phyloP scores from a whole-genome alignment of 306 rosid genomes.

The Hylodesmum podocarpum region DNA sequence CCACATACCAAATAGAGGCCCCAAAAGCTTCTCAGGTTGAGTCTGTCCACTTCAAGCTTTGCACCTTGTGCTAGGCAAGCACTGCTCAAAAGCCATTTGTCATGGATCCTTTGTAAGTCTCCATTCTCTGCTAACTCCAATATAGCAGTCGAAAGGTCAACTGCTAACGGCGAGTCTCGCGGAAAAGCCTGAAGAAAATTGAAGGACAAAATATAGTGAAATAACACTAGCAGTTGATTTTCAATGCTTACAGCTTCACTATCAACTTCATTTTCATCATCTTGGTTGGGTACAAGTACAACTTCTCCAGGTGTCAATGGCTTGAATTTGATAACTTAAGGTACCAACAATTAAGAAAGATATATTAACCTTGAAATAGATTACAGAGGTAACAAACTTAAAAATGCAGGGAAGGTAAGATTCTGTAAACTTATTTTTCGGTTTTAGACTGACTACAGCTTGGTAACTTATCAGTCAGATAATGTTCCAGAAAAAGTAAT shows the following conservation, averaged over 20 bases:
- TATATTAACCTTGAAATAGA: not conserved
- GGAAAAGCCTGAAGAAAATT: slow-evolving; percentile 70
- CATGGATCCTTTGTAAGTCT: slow-evolving; percentile 91
- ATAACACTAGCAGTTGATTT: not conserved
- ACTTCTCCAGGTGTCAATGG: no score
- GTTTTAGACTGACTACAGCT: not conserved
- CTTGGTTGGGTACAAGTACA: no score
- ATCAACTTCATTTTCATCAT: no score
- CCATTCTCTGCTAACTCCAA: slow-evolving; percentile 81
- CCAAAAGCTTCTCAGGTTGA: slow-evolving; percentile 76
- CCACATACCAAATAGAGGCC: slow-evolving; percentile 80
- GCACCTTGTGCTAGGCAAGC: slow-evolving; percentile 73
- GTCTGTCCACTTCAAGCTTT: slow-evolving; percentile 76
- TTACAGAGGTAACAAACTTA: not conserved
- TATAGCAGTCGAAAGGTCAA: slow-evolving; percentile 85
- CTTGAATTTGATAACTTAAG: not conserved
- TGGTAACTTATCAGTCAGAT: not conserved
- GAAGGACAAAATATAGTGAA: not conserved
- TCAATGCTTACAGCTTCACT: no score
- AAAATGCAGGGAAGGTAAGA: not conserved
- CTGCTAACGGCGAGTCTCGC: slow-evolving; percentile 84
- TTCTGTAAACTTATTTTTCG: not conserved
- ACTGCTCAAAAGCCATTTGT: slow-evolving; percentile 83
- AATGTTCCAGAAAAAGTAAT: not conserved
- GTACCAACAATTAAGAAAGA: not conserved